A percentile compares a stretch with the other conserved stretches of the same genome.
These are phyloP conservation scores for Rosa chinensis DNA, from an alignment of 306 rosid genomes.

Conservation along the genomic window DNA sequence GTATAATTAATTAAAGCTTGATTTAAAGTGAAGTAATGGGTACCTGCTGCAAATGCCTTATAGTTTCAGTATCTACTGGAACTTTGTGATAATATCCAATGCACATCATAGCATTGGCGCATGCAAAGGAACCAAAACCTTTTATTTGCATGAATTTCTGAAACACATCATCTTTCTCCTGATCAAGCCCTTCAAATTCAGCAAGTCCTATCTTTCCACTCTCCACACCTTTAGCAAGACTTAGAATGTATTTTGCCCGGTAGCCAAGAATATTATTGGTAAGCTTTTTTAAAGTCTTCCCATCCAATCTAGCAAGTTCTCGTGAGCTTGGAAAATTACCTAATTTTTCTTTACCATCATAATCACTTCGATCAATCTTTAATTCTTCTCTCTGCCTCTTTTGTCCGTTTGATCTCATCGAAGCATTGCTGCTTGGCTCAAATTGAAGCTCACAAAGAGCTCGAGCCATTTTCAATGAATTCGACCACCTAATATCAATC, in stretches of 20 bases:
- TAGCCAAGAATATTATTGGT: constrained; percentile 17
- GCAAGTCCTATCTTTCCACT: constrained; percentile 10
- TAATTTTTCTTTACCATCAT: not conserved
- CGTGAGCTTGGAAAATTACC: constrained; percentile 35
- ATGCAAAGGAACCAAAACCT: constrained; percentile 34
- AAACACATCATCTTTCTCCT: not conserved
- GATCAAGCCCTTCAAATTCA: not conserved
- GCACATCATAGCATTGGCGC: constrained; percentile 33
- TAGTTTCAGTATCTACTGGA: constrained; percentile 35
- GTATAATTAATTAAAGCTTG: no score
- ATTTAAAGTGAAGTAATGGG: not conserved
- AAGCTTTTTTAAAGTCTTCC: not conserved
- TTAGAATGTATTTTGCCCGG: constrained; percentile 14
- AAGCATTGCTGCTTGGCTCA: not conserved
- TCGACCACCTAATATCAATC: constrained; percentile 24
- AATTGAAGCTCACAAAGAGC: constrained; percentile 24
- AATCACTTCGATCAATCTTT: not conserved
- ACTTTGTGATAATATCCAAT: constrained; percentile 28
- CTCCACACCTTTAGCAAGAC: constrained; percentile 17
- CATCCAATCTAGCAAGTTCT: constrained; percentile 18
- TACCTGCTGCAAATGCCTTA: constrained; percentile 32
- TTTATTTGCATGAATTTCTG: not conserved
- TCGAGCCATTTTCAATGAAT: constrained; percentile 28
- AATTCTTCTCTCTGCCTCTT: not conserved
- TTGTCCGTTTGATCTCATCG: not conserved